Base-by-base conservation (phyloP, 2,329 filamentous ascomycete genomes). In the Exutisphaerella laricina region DNA sequence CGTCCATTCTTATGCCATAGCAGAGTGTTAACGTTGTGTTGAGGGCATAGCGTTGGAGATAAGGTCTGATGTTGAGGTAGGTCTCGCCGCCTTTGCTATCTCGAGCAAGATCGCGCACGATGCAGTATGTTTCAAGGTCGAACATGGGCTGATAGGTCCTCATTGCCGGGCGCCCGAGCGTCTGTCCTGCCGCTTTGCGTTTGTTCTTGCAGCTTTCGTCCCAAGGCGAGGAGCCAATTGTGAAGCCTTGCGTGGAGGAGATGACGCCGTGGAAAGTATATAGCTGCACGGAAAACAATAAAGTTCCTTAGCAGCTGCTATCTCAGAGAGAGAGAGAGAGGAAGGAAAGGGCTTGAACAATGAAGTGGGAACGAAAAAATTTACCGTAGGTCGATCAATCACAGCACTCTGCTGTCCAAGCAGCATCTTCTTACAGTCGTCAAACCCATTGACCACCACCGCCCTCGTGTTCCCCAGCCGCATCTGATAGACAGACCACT, bases 211-310 rank as follows among this genome's bases (percentile, higher is more conserved):
- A 76, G 25, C 68, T 72, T 16, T 73, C 69, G 39, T 75, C 72
- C 73, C 73, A 76, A 1, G 73, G 73, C 2, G 66, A 70, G 4
- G 66, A 70, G n/a, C 73, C 73, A 38, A 77, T 76, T 0, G 73
- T 77, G 58, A 76, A 77, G 1, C 73, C 74, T 49, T 77, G 71
- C 0, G 71, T 73, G 9, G 61, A 66, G 51, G 66, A 70, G 12
- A 77, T 74, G 36, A 76, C 62, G 2, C 70, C 72, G 47, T 77
- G 74, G 56, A 77, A 77, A 0, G 73, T 76, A 50, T 73, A 75
- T 1, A 75, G 60, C 22, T 65, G 75, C 0, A n/a, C n/a, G n/a
- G n/a, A n/a, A n/a, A n/a, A n/a, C n/a, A n/a, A n/a, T n/a, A n/a
- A n/a, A n/a, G n/a, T n/a, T n/a, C n/a, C n/a, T n/a, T n/a, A n/a